Base-by-base conservation (phyloP, 805 yeast species). In the Wickerhamomyces alni region DNA sequence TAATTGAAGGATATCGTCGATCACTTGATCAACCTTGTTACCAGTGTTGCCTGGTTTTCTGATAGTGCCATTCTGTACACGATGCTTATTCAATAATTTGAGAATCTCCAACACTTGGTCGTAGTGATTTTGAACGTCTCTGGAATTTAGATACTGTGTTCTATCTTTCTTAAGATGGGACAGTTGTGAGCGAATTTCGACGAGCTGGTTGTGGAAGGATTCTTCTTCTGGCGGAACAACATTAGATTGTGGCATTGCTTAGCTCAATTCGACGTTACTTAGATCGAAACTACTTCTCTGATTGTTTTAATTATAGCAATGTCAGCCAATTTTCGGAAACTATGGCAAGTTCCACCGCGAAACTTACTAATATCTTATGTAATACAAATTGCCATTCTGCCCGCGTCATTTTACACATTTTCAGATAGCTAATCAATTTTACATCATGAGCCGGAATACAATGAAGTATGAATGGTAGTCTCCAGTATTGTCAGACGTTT, bases 1-100 rank as follows among this genome's bases (percentile, higher is more conserved):
- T 35, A 93, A 65, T 60, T 91, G 96, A 70, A 91, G 87, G 17
- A 85, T 86, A 53, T 89, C 97, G 59, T 89, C 97, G 32, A 87
- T 69, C 10, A 85, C 71, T 9, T 77, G 67, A 54, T 89, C 96
- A 13, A 85, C 87, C 44, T 69, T 57, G 43, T 70, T 70, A 8
- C 45, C 37, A 6, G 37, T 42, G 8, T 44, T 64, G 19, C 54
- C 47, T 19, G 50, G 57, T 10, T 45, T 38, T 37, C 56, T 46
- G 7, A 8, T 28, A 1, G 55, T 54, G 21, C 51, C 48, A 4
- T 45, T 21, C 5, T 40, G 39, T 1, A 55, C 36, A 48, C 91
- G 68, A 30, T 78, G 65, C 24, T 62, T 58, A 42, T 74, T 71
- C 42, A 85, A 60, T 36, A 71, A 72, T 43, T 76, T 73, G 12